These are phyloP conservation scores for Diddensiella santjacobensis DNA, from an alignment of 805 yeast species.

Conservation along the genomic window DNA sequence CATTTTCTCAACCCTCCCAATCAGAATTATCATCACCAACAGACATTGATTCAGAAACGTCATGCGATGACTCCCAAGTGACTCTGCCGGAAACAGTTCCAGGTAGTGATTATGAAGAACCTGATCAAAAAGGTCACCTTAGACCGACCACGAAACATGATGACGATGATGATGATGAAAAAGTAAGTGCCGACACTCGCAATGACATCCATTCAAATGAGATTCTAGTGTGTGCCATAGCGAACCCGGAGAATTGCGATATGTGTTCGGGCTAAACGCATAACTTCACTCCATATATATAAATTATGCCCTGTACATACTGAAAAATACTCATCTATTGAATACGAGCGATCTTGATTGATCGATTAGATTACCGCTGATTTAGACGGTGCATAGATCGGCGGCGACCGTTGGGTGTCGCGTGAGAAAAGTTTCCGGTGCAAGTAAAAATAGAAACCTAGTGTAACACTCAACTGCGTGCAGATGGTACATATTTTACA, in stretches of 20 bases:
- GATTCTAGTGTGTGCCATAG: background rate
- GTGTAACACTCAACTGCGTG: too few relatives aligned
- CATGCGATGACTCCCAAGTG: background rate
- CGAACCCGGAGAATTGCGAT: constrained; percentile 76
- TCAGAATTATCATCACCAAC: background rate
- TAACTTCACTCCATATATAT: background rate
- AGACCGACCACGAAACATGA: background rate
- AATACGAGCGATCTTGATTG: too few relatives aligned
- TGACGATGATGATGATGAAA: background rate
- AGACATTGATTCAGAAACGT: background rate
- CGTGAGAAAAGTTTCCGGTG: too few relatives aligned
- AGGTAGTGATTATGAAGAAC: background rate
- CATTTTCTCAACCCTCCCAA: background rate
- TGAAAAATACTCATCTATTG: too few relatives aligned
- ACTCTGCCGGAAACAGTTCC: constrained; percentile 1
- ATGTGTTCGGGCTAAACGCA: constrained; percentile 80
- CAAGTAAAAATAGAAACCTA: too few relatives aligned
- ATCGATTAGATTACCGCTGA: too few relatives aligned
- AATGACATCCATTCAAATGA: background rate
- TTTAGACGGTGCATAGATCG: too few relatives aligned
- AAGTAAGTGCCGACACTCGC: background rate
- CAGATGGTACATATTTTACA: too few relatives aligned
- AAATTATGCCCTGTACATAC: too few relatives aligned
- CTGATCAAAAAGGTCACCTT: background rate
- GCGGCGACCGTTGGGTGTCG: too few relatives aligned